Evolutionary conservation across 176 grass and related monocot species (phyloP), one percentile per base, ranked within the genome.

Genomic region (Cenchrus purpureus): DNA sequence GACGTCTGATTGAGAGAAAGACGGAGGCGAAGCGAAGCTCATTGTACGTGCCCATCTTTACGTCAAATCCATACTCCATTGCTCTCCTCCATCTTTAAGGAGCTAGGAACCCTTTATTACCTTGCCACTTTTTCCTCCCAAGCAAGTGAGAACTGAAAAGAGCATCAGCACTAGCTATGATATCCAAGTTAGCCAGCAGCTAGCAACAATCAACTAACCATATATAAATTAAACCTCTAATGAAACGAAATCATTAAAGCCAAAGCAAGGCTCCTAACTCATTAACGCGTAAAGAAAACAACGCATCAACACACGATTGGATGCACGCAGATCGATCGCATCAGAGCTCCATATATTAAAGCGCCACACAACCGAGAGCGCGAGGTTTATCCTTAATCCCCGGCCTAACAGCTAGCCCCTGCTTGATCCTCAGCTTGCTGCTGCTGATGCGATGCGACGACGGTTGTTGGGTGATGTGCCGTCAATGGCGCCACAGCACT

Each of bases 391-490:
- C 78, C 76, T 20, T 46, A 51, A 71, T 44, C 77, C 17, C 42
- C 19, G 28, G 43, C 61, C 53, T 66, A 20, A 57, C 7, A 40
- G 37, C 37, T 40, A 40, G 50, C 57, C 22, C 22, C 2, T 74
- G 50, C 34, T 74, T 53, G 19, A 29, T 74, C 28, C 49, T 32
- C 28, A 74, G 71, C 50, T 37, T 28, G 72, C 19, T 10, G 72
- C 50, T 74, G 25, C 66, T 7, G 25, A 25, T 25, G 57, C 4
- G 13, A 68, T 42, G 14, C n/a, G 28, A 73, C 48, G 71, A 16
- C 25, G 71, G 71, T 87, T 60, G 91, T 89, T 83, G 75, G 62
- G 84, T 74, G 87, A 86, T 68, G 76, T 50, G 88, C 5, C 5
- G 69, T 82, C 86, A 28, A 79, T 53, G 83, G 78, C 71, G 63